Base-by-base conservation (phyloP, 768 basidiomycete species). In the Xerocomellus dryophilus region DNA sequence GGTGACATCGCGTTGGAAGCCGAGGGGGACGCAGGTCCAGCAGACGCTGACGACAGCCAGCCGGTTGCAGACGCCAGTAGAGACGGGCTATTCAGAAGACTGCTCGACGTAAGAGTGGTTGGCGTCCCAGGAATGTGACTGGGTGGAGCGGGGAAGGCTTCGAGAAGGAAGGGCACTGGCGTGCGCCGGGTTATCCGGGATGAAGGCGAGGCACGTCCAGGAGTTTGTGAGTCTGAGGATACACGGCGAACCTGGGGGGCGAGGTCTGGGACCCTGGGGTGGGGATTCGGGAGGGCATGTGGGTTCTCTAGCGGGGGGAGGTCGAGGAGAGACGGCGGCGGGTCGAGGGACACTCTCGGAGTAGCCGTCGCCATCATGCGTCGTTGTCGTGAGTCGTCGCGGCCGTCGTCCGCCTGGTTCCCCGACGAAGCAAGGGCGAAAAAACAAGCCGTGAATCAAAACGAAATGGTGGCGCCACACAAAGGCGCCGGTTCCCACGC, bases 61-160 rank as follows among this genome's bases (percentile, higher is more conserved):
- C 31, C 25, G 3, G 55, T n/a, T 0, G 58, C 38, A 21, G 62
- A 61, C 9, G 48, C 44, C 1, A 68, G 29, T 21, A 66, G 47
- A 31, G 57, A 57, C 7, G 58, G 49, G n/a, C 56, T 40, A 7
- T 47, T 55, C 29, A 63, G 18, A 17, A 58, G 4, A 47, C 43
- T 40, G 21, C 20, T 35, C 9, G 56, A n/a, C 0, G 52, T n/a
- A 10, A 51, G 35, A 25, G 41, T 58, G 17, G 54, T 27, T 41
- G 67, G 63, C 2, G 68, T 60, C 0, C 63, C 68, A 25, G 65
- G 70, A 25, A 66, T 70, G 44, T 68, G 69, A 44, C 72, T 69
- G 3, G 68, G 76, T 3, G 69, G 73, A 2, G 60, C 61, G 11
- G 74, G 72, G 20, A 73, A 76, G 5, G 75, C 67, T 47, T 71